phyloP scores from a whole-genome alignment of 805 yeast species.

The Pichia exigua region DNA sequence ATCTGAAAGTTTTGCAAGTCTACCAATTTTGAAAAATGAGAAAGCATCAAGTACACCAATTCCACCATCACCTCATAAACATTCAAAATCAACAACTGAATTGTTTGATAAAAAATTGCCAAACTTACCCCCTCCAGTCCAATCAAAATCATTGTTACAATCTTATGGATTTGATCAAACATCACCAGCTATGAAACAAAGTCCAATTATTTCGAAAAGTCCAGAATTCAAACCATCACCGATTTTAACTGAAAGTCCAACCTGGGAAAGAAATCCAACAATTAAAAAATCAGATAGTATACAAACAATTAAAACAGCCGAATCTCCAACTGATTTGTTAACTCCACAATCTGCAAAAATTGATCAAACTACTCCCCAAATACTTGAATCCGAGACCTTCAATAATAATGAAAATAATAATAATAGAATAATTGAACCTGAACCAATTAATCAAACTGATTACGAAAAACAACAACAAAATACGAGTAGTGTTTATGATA shows the following conservation, averaged over 20 bases:
- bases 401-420: background rate
- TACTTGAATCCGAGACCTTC: background rate
- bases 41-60: background rate
- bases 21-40: conserved; percentile 2
- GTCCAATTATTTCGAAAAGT: conserved; percentile 5
- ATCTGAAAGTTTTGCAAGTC: conserved; percentile 3
- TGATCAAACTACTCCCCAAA: conserved; percentile 5
- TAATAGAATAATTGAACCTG: background rate
- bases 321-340: conserved; percentile 6
- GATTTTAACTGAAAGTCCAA: conserved; percentile 1
- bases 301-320: conserved; percentile 5
- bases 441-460: background rate
- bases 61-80: conserved; percentile 9
- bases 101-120: conserved; percentile 3
- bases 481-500: background rate
- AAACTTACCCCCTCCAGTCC: conserved; percentile 4
- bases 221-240: background rate
- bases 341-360: conserved; percentile 11
- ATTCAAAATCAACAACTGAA: conserved; percentile 6
- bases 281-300: conserved; percentile 2
- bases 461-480: background rate
- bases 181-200: conserved; percentile 7
- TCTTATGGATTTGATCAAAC: conserved; percentile 18
- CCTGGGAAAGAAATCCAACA: conserved; percentile 1
- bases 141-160: conserved; percentile 10